Evolutionary conservation across 2,329 filamentous ascomycete genomes (phyloP).

Genomic region (Dryadomyces sulphureus): DNA sequence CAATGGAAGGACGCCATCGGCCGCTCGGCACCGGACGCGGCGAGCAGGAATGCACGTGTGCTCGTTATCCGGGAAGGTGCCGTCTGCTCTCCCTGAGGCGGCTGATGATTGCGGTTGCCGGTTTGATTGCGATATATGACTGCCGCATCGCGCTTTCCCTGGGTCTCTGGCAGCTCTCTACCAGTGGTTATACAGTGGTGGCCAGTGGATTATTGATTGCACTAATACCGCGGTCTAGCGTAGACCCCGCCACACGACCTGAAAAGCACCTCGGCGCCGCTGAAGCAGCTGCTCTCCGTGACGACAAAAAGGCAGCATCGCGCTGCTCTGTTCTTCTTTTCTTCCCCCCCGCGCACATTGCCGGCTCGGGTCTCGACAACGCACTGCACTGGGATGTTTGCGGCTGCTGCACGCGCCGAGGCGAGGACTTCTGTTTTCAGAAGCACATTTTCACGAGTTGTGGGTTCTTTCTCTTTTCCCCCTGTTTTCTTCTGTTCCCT

Average conservation of each 20-base stretch:
- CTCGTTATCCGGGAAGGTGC: no score
- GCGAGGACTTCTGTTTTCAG: slow-evolving; percentile 20
- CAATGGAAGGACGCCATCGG: neutral
- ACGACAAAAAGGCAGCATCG: no score
- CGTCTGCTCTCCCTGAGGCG: no score
- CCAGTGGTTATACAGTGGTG: no score
- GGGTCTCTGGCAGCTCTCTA: no score
- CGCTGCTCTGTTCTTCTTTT: neutral
- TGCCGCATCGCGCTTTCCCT: no score
- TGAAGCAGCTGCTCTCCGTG: no score
- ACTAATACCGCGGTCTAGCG: neutral
- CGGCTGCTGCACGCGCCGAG: slow-evolving; percentile 20
- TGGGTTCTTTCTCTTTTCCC: slow-evolving; percentile 1
- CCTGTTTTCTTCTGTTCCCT: neutral
- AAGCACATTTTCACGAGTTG: slow-evolving; percentile 6
- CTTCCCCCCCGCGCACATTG: neutral
- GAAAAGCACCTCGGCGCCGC: slow-evolving; percentile 12
- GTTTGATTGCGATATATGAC: no score
- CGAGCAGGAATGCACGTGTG: neutral
- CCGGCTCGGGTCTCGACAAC: neutral
- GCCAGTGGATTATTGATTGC: no score
- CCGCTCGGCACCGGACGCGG: neutral
- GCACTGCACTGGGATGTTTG: slow-evolving; percentile 18
- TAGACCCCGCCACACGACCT: slow-evolving; percentile 1
- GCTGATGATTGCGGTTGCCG: no score